Conservation (phyloP, 495 filamentous ascomycete genomes). For the Baudoinia panamericana region DNA sequence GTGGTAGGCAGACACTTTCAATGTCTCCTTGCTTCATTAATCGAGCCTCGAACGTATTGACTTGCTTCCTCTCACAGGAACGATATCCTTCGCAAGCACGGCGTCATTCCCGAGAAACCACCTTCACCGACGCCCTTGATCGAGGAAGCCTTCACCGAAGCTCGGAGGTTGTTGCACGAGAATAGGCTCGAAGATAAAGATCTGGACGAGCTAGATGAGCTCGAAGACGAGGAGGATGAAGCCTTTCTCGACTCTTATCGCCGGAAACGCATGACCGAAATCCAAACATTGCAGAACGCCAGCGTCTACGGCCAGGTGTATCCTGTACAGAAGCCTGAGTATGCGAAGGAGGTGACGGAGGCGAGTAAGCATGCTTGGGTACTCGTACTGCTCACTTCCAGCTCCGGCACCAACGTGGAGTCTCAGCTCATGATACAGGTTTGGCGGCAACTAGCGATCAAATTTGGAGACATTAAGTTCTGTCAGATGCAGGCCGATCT, state of each 20-base stretch:
- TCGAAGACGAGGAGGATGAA: constrained; percentile 93
- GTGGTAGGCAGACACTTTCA: constrained; percentile 46
- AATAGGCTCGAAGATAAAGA: constrained; percentile 88
- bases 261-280: constrained; percentile 69
- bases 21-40: neutral
- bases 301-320: constrained; percentile 80
- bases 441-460: constrained; percentile 71
- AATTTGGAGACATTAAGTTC: constrained; percentile 92
- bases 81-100: constrained; percentile 93
- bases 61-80: constrained; percentile 49
- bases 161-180: constrained; percentile 65
- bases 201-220: constrained; percentile 78
- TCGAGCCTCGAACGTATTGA: neutral
- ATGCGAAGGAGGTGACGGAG: constrained; percentile 81
- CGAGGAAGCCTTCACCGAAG: constrained; percentile 84
- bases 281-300: constrained; percentile 57
- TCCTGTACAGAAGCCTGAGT: constrained; percentile 86
- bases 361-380: constrained; percentile 62
- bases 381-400: constrained; percentile 73
- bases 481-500: constrained; percentile 86
- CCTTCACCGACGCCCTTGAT: constrained; percentile 88
- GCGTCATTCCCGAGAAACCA: constrained; percentile 89
- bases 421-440: constrained; percentile 68
- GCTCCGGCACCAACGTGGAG: constrained; percentile 63
- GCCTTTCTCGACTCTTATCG: constrained; percentile 59